These are phyloP conservation scores for Platismatia glauca DNA, from an alignment of 495 filamentous ascomycete genomes.

Conservation along the genomic window DNA sequence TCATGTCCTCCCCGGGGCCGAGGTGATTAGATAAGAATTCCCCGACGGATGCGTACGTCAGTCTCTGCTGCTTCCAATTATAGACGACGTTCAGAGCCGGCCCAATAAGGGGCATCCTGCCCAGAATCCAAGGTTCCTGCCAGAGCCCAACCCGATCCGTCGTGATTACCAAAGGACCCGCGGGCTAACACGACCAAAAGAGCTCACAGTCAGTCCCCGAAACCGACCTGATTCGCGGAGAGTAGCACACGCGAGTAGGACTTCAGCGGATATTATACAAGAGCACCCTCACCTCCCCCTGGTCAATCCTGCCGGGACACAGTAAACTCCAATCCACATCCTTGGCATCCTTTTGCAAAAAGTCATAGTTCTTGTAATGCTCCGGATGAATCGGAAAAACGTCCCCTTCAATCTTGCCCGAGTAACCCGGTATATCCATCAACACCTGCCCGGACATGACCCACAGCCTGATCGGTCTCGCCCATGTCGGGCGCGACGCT, in stretches of 20 bases:
- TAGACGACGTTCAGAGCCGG: slow-evolving; percentile 4
- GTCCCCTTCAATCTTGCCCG: slow-evolving; percentile 16
- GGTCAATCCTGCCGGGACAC: slow-evolving; percentile 16
- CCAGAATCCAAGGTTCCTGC: slow-evolving; percentile 3
- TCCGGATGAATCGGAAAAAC: slow-evolving; percentile 21
- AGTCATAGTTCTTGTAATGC: slow-evolving; percentile 19
- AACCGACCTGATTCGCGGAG: not conserved
- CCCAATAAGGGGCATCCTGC: not conserved
- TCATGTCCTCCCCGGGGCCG: not conserved
- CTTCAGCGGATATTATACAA: slow-evolving; percentile 14
- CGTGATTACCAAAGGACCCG: slow-evolving; percentile 1
- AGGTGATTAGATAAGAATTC: slow-evolving; percentile 4
- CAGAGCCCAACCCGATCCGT: not conserved
- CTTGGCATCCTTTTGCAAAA: slow-evolving; percentile 16
- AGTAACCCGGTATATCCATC: slow-evolving; percentile 18
- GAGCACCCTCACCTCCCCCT: slow-evolving; percentile 19
- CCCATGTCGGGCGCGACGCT: not conserved
- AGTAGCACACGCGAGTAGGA: not conserved
- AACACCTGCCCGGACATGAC: slow-evolving; percentile 20
- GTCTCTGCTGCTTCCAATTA: slow-evolving; percentile 6
- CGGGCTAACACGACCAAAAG: not conserved
- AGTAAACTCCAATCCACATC: slow-evolving; percentile 19
- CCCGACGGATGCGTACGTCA: slow-evolving; percentile 1
- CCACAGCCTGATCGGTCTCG: slow-evolving; percentile 15
- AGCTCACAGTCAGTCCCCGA: not conserved